A percentile compares a stretch with the other conserved stretches of the same genome.
Evolutionary conservation across 148 eudicot genomes (phyloP).

Genomic region (Bassia scoparia): DNA sequence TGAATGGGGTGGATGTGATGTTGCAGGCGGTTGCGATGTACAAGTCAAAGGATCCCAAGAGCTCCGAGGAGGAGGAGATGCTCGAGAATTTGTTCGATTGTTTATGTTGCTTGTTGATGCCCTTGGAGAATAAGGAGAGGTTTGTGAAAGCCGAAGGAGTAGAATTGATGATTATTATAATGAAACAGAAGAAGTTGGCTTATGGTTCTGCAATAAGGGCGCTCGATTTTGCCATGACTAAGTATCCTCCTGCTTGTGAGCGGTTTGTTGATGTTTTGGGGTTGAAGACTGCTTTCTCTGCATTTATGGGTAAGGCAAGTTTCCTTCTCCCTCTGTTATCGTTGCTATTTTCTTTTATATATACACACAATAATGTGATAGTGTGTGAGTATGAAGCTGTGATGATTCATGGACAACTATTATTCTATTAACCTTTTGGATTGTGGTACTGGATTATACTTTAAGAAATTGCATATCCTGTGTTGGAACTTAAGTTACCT

Average conservation of each 20-base stretch:
- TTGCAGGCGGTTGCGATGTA: slow-evolving; percentile 95
- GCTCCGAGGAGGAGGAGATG: slow-evolving; percentile 95
- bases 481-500: no score
- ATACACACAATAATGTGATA: neutral
- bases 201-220: slow-evolving; percentile 94
- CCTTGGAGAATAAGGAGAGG: slow-evolving; percentile 95
- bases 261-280: slow-evolving; percentile 98
- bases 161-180: slow-evolving; percentile 94
- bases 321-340: slow-evolving; percentile 26
- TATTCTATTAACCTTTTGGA: no score
- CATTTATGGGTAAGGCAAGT: slow-evolving; percentile 99
- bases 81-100: slow-evolving; percentile 97
- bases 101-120: slow-evolving; percentile 97
- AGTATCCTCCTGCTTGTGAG: slow-evolving; percentile 94
- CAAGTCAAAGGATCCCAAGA: slow-evolving; percentile 87
- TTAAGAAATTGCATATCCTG: no score
- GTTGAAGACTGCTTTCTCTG: slow-evolving; percentile 92
- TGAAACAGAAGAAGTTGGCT: slow-evolving; percentile 95
- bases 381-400: neutral
- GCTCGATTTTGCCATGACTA: slow-evolving; percentile 93
- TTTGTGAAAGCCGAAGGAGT: slow-evolving; percentile 96
- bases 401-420: no score
- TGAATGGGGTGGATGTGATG: slow-evolving; percentile 92
- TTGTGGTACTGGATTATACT: neutral
- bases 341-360: neutral